These are phyloP conservation scores for Eucalyptus sp. DNA, from an alignment of 345 rosid species.

Conservation along the genomic window DNA sequence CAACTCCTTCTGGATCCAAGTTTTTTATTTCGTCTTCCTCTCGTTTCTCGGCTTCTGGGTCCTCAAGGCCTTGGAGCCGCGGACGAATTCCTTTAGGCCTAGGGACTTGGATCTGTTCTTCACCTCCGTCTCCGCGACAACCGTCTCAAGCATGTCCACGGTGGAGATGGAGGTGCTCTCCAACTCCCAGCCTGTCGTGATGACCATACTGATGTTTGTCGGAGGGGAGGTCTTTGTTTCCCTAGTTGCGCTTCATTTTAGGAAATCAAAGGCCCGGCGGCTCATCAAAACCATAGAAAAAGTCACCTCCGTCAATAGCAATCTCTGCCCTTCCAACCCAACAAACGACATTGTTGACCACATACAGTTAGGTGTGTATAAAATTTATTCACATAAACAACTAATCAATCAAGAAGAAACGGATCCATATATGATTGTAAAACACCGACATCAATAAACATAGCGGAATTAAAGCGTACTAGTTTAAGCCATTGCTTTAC, in stretches of 20 bases:
- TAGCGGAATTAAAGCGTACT: too few relatives aligned
- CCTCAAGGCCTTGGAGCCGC: conserved; percentile 10
- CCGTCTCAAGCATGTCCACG: neutral
- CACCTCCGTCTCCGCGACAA: neutral
- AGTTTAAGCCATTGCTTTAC: too few relatives aligned
- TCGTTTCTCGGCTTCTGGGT: conserved; percentile 20
- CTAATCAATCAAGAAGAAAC: too few relatives aligned
- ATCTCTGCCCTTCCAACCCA: neutral
- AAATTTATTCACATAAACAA: too few relatives aligned
- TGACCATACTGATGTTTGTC: conserved; percentile 38
- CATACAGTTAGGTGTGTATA: neutral
- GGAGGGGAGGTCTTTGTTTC: conserved; percentile 23
- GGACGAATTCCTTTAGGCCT: conserved; percentile 11
- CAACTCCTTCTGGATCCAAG: conserved; percentile 21
- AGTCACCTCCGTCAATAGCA: neutral
- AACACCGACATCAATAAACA: too few relatives aligned
- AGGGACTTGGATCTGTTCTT: neutral
- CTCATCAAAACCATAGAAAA: neutral
- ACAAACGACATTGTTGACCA: neutral
- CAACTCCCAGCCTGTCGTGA: conserved; percentile 34
- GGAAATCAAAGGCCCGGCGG: neutral
- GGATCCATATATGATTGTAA: too few relatives aligned
- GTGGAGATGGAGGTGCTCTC: conserved; percentile 24
- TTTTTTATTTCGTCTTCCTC: conserved; percentile 17
- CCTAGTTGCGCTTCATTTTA: neutral